Percentiles rank a stretch among this genome's conserved stretches.
These are phyloP conservation scores for Sclerotinia glacialis DNA, from an alignment of 2,329 filamentous ascomycete species.

Conservation along the genomic window DNA sequence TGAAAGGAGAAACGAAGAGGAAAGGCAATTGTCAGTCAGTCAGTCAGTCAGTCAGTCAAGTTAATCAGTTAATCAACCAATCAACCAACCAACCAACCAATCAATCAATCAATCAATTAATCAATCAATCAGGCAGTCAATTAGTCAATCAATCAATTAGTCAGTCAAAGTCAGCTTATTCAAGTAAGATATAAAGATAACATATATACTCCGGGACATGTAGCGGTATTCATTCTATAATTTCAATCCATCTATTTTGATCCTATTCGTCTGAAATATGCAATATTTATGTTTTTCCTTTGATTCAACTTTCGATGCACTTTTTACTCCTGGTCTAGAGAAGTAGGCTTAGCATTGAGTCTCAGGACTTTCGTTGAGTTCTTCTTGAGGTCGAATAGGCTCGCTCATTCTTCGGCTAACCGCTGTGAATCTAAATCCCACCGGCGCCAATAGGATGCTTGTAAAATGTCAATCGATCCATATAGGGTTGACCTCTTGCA, in stretches of 20 bases:
- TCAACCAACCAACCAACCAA: no score
- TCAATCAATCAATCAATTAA: no score
- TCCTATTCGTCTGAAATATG: neutral
- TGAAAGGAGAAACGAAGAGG: neutral
- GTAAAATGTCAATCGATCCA: neutral
- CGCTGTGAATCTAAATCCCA: neutral
- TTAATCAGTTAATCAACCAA: no score
- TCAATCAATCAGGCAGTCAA: no score
- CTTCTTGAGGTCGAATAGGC: neutral
- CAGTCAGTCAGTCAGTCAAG: no score
- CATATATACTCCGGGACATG: neutral
- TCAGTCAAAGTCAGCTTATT: conserved; percentile 1
- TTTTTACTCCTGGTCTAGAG: neutral
- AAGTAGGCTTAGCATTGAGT: neutral
- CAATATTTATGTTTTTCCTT: neutral
- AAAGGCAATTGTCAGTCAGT: neutral
- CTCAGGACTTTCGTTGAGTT: neutral
- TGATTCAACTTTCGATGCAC: neutral
- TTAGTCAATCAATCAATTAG: no score
- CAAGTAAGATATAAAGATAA: conserved; percentile 7
- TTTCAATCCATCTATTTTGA: neutral
- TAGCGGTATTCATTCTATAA: neutral
- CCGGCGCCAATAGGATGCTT: neutral
- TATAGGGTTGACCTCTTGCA: neutral
- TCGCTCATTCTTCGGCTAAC: neutral